Evolutionary conservation across 2,329 filamentous ascomycete species (phyloP), one percentile per base, ranked within the genome.

Genomic region (Penicillium sp.): DNA sequence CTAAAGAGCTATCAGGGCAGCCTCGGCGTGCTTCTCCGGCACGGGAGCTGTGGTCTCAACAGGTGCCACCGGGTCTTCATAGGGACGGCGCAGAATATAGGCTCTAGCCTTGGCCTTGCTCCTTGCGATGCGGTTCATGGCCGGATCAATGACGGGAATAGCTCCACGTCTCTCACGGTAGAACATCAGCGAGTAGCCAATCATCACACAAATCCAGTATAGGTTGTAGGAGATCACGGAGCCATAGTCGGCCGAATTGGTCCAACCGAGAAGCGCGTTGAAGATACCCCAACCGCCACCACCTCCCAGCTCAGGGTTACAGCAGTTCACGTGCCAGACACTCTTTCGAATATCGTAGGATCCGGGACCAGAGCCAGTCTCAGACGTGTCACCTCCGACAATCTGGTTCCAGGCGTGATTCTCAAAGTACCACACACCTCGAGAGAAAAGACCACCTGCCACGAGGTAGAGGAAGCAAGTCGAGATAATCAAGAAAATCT

Each of bases 321-420:
- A 93, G 79, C 90, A 96, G 69, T 93, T 92, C 57, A 93, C 85
- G 68, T 93, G 91, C 90, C 91, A 93, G 29, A 93, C 88, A 61
- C 85, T 91, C 68, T 88, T 80, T 56, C 84, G 81, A 63, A 93
- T 92, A 67, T 93, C 88, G 72, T 93, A 93, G 0, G 88, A 91
- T 3, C 91, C 90, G 0, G 91, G 81, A 0, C 91, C 91, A 23
- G 81, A 52, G 16, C 50, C 50, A 10, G 50, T 44, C 27, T 52
- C 37, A 4, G 50, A 31, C 3, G 81, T 82, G 68, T 88, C 86
- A 29, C 77, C 75, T 16, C 66, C 65, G 26, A 65, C 48, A 8
- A 44, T 23, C 2, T 61, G 31, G 25, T 66, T 65, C 61, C 63
- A 96, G 39, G 75, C 68, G 61, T 92, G 82, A 61, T 81, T 81